Conservation (phyloP, 177 flowering plant genomes). For the Telopea speciosissima region DNA sequence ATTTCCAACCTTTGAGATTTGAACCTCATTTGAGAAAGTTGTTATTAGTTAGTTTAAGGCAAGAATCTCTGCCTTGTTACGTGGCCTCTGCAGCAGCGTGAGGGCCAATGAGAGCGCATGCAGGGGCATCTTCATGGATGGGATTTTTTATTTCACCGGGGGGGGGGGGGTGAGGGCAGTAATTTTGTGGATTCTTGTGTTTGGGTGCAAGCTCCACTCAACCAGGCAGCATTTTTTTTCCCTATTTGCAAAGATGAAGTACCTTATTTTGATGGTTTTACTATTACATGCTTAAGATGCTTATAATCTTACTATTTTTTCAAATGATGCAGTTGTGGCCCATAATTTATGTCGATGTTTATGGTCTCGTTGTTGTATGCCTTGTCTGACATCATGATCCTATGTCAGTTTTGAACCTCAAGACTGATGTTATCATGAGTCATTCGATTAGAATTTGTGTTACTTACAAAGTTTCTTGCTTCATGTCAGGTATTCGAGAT, state of each 20-base stretch:
- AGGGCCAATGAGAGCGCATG: too few species aligned
- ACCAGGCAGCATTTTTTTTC: too few species aligned
- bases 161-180: too few species aligned
- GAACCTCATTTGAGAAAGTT: neutral
- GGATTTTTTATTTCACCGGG: too few species aligned
- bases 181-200: too few species aligned
- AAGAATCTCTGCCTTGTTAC: too few species aligned
- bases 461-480: slow-evolving; percentile 4
- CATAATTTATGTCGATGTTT: neutral
- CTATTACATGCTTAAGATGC: neutral
- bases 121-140: too few species aligned
- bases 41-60: too few species aligned
- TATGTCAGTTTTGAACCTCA: neutral
- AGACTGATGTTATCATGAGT: neutral
- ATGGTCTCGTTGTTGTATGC: neutral
- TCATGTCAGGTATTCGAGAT: slow-evolving; percentile 61
- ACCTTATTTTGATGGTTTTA: neutral
- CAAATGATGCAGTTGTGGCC: neutral
- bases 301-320: neutral
- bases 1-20: neutral
- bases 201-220: too few species aligned
- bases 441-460: neutral
- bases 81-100: too few species aligned
- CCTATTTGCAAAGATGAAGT: neutral
- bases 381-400: neutral